Evolutionary conservation across 2,329 filamentous ascomycete genomes (phyloP).

Genomic region (Fusarium lateritium): DNA sequence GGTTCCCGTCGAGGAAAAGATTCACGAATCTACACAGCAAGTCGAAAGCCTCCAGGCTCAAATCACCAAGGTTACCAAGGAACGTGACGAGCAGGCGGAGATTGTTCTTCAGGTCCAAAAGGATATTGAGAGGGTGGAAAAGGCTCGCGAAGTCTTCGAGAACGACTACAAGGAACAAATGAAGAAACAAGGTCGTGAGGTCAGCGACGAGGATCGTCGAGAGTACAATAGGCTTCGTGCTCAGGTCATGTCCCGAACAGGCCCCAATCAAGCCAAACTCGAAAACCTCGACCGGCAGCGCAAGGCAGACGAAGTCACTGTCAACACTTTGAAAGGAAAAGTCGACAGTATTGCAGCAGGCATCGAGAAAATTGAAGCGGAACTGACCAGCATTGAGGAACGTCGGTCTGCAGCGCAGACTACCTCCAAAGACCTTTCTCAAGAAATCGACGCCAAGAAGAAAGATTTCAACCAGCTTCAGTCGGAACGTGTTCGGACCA

Average conservation of each 20-base stretch:
- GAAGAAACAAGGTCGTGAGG: conserved; percentile 87
- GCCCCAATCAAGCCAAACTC: conserved; percentile 84
- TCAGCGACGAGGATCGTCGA: conserved; percentile 88
- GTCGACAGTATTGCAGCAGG: conserved; percentile 84
- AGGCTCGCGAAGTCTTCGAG: conserved; percentile 90
- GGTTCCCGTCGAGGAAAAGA: conserved; percentile 93
- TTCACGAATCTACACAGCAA: conserved; percentile 81
- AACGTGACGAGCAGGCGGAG: conserved; percentile 79
- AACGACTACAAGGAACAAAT: conserved; percentile 87
- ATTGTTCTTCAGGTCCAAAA: conserved; percentile 82
- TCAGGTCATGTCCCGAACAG: conserved; percentile 87
- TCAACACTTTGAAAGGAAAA: conserved; percentile 89
- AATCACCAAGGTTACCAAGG: conserved; percentile 79
- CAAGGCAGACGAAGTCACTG: conserved; percentile 92
- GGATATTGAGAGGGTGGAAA: conserved; percentile 87
- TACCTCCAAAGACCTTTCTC: conserved; percentile 76
- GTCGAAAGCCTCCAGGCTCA: conserved; percentile 77
- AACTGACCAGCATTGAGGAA: conserved; percentile 78
- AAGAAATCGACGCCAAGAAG: conserved; percentile 89
- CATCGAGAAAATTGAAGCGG: conserved; percentile 80
- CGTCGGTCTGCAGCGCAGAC: conserved; percentile 75
- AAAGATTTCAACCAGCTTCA: conserved; percentile 89
- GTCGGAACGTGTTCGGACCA: conserved; percentile 85
- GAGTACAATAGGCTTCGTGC: conserved; percentile 89
- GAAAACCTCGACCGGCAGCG: conserved; percentile 90